Evolutionary conservation across 345 rosid genomes (phyloP), one percentile per base, ranked within the genome.

Genomic region (Odontarrhena argentea): DNA sequence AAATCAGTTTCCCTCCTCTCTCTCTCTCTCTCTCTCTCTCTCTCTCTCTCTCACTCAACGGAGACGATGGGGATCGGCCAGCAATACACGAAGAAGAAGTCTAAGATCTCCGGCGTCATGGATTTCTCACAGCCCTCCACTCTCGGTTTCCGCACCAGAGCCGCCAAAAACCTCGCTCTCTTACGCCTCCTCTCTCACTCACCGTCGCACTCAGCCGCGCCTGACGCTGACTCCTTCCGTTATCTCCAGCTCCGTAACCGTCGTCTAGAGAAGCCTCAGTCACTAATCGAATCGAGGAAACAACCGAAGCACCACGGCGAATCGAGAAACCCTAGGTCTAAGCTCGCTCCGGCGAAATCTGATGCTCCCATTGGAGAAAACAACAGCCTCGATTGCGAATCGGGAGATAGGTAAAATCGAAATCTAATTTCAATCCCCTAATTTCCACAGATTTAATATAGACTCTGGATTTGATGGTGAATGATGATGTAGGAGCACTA

Each of bases 161-260:
- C 93, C 63, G 75, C 78, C 37, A 87, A 77, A 68, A 82, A 82
- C 78, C 85, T 85, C 43, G 81, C 90, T 3, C 72, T 87, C 30
- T 83, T 77, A 60, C 76, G 83, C 43, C 86, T 78, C 60, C 78
- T 68, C 14, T 65, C 73, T 8, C 68, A 60, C 12, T 18, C 67
- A 0, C 67, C 69, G 5, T 63, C 69, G 5, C 46, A 49, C 43
- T 28, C 32, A 28, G 32, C 32, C 32, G 32, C 32, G 5, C 32
- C 36, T 32, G 58, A 69, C 22, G 22, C 35, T 8, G 81, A 71
- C 51, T 81, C 93, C n/a, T 32, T 70, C 14, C 71, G 63, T 18
- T 85, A 81, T 68, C 89, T 87, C 32, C 85, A 87, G 85, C 93
- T 85, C 63, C 67, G 93, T 7, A 87, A 78, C 60, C 86, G 83